Percentiles rank a stretch among this genome's conserved stretches.
Conservation (phyloP, 148 eudicot genomes). For the Vaccinium myrtillus region DNA sequence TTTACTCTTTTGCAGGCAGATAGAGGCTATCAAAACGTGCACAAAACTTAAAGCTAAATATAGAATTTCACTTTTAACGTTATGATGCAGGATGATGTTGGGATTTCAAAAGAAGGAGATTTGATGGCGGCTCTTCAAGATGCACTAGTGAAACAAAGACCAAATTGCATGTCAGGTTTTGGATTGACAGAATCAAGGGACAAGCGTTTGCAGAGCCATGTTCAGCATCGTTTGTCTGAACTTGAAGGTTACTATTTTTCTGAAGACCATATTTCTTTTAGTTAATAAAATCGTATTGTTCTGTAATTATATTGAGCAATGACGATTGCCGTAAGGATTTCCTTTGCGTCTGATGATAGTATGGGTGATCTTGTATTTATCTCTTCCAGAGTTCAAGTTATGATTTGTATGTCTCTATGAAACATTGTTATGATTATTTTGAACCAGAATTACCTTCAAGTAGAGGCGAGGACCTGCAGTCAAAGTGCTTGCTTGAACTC, state of each 20-base stretch:
- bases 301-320: neutral
- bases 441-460: constrained; percentile 85
- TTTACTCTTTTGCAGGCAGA: neutral
- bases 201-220: constrained; percentile 54
- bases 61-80: neutral
- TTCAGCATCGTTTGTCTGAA: constrained; percentile 74
- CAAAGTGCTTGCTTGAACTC: constrained; percentile 97
- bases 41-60: neutral
- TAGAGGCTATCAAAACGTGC: neutral
- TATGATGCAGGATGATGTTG: constrained; percentile 46
- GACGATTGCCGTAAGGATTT: neutral
- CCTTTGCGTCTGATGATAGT: neutral
- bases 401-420: neutral
- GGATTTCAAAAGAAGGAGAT: constrained; percentile 55
- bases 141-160: constrained; percentile 70
- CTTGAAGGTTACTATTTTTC: constrained; percentile 69
- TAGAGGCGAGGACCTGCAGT: constrained; percentile 94
- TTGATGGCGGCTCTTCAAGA: constrained; percentile 81
- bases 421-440: constrained; percentile 20
- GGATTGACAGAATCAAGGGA: constrained; percentile 54
- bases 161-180: constrained; percentile 58
- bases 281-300: neutral
- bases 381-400: neutral
- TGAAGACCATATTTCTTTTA: neutral
- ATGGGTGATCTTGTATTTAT: neutral